Percentiles rank a stretch among this genome's conserved stretches.
phyloP scores from a whole-genome alignment of 805 yeast genomes.

The Yarrowia sp. region DNA sequence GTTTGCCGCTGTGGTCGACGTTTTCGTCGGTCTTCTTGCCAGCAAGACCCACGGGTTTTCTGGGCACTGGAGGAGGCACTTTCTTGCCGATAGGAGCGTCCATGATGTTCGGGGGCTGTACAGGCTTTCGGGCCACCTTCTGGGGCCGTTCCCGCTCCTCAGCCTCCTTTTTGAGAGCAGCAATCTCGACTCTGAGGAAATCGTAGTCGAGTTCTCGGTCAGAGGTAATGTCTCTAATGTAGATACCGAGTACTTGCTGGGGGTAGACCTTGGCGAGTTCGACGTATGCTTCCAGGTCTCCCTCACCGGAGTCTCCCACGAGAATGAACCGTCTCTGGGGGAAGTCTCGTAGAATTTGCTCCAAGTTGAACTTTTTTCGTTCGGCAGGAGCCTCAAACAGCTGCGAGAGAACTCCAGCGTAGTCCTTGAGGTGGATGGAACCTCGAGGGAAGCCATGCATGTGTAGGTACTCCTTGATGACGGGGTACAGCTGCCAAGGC shows the following conservation, averaged over 20 bases:
- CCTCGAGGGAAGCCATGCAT: conserved; percentile 72
- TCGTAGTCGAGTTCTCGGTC: conserved; percentile 47
- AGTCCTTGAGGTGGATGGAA: conserved; percentile 85
- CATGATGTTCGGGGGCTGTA: conserved; percentile 28
- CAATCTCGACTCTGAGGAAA: conserved; percentile 41
- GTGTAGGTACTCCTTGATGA: conserved; percentile 63
- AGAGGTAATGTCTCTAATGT: conserved; percentile 71
- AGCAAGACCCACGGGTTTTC: conserved; percentile 46
- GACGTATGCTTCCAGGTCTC: conserved; percentile 89
- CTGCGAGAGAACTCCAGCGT: conserved; percentile 79
- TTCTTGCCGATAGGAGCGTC: conserved; percentile 23
- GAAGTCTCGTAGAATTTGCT: conserved; percentile 71
- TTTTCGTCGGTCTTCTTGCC: neutral
- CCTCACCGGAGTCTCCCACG: conserved; percentile 95
- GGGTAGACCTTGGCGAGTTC: conserved; percentile 71
- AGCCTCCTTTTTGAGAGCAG: conserved; percentile 14
- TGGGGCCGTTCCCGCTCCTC: neutral
- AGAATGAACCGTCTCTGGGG: conserved; percentile 79
- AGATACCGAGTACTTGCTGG: conserved; percentile 71
- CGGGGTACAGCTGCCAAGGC: conserved; percentile 85
- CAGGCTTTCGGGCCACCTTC: conserved; percentile 28
- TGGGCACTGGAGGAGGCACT: conserved; percentile 46
- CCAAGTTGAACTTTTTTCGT: conserved; percentile 72
- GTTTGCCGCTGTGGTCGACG: conserved; percentile 1
- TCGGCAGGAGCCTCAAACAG: conserved; percentile 87